phyloP scores from a whole-genome alignment of 2,329 filamentous ascomycete species.

The Pseudocercospora macadamiae region DNA sequence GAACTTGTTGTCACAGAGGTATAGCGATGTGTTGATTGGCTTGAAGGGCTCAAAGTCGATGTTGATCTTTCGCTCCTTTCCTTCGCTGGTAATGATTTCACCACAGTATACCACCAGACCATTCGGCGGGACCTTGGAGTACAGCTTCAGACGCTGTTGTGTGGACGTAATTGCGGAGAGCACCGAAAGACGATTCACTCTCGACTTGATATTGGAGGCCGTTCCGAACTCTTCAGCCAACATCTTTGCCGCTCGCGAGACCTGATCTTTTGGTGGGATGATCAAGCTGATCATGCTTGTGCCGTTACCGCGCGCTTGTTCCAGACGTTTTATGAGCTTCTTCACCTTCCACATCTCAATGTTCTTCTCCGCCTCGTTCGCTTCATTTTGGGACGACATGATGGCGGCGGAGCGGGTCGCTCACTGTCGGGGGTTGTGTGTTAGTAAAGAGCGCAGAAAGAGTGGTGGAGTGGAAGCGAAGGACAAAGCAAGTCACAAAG shows the following conservation, averaged over 20 bases:
- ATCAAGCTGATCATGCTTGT: slow-evolving; percentile 99
- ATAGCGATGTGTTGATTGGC: slow-evolving; percentile 98
- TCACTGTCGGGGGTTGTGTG: slow-evolving; percentile 18
- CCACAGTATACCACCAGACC: slow-evolving; percentile 98
- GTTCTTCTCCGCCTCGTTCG: slow-evolving; percentile 98
- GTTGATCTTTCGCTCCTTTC: slow-evolving; percentile 99
- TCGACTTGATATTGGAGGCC: slow-evolving; percentile 98
- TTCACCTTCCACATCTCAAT: slow-evolving; percentile 96
- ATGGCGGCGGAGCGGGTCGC: slow-evolving; percentile 48
- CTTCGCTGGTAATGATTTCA: slow-evolving; percentile 99
- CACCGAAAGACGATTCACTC: slow-evolving; percentile 97
- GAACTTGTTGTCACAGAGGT: slow-evolving; percentile 99
- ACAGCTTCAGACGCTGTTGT: slow-evolving; percentile 97
- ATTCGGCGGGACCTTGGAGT: slow-evolving; percentile 98
- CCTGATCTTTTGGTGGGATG: slow-evolving; percentile 97
- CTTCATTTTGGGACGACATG: slow-evolving; percentile 84
- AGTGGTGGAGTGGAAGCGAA: slow-evolving; percentile 2
- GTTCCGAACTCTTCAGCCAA: slow-evolving; percentile 91
- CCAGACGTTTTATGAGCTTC: slow-evolving; percentile 98
- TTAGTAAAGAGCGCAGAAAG: slow-evolving; percentile 7
- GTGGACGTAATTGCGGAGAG: slow-evolving; percentile 98
- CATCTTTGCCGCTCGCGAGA: slow-evolving; percentile 97
- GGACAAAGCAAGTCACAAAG: slow-evolving; percentile 9
- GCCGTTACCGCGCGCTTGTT: slow-evolving; percentile 95
- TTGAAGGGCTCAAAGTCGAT: slow-evolving; percentile 99